Evolutionary conservation across 2,329 filamentous ascomycete species (phyloP).

Genomic region (Nemania abortiva): DNA sequence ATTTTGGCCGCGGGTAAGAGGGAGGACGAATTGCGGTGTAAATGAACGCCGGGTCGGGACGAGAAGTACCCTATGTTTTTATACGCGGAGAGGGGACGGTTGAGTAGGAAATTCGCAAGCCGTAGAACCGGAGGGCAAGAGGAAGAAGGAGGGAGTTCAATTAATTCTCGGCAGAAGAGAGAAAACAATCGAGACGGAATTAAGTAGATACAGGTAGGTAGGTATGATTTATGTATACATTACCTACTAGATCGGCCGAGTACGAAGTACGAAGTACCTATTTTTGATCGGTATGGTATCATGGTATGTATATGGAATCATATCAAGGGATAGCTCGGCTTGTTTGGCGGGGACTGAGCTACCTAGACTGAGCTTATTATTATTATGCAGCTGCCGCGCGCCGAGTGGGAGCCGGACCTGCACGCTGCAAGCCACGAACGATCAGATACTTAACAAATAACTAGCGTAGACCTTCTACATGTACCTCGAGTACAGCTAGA

Average conservation of each 20-base stretch:
- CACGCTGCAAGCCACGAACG: conserved; percentile 40
- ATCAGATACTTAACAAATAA: conserved; percentile 19
- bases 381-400: conserved; percentile 47
- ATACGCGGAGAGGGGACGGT: conserved; percentile 20
- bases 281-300: conserved; percentile 23
- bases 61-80: conserved; percentile 22
- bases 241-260: background rate
- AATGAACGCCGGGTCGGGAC: conserved; percentile 19
- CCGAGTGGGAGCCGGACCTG: conserved; percentile 38
- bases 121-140: conserved; percentile 39
- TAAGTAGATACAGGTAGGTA: conserved; percentile 20
- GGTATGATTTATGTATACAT: background rate
- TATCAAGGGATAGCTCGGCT: conserved; percentile 26
- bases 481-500: conserved; percentile 4
- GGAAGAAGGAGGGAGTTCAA: conserved; percentile 35
- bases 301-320: conserved; percentile 14
- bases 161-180: conserved; percentile 44
- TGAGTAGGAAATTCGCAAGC: conserved; percentile 33
- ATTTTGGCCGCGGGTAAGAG: conserved; percentile 19
- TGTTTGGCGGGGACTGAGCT: conserved; percentile 30
- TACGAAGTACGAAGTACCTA: conserved; percentile 30
- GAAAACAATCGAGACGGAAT: conserved; percentile 38
- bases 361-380: conserved; percentile 43
- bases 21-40: conserved; percentile 27
- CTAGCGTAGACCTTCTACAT: background rate